phyloP scores from a whole-genome alignment of 768 basidiomycete genomes.

The Mycena latifolia region DNA sequence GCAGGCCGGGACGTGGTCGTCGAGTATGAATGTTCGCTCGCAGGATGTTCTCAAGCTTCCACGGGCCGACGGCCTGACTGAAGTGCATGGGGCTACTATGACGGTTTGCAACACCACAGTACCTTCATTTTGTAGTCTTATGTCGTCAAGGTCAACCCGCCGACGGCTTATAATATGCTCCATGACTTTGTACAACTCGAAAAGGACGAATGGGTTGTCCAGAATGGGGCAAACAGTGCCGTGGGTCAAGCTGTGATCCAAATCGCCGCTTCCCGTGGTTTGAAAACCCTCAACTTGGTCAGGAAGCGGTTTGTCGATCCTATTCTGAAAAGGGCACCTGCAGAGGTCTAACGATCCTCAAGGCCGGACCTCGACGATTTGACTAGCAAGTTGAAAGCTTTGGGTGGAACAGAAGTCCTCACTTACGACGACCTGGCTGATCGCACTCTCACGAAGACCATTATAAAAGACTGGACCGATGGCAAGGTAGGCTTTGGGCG shows the following conservation, averaged over 20 bases:
- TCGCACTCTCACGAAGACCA: conserved; percentile 61
- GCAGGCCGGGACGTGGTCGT: conserved; percentile 84
- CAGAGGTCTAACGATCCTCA: neutral
- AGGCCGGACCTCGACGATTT: conserved; percentile 69
- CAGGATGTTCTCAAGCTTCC: conserved; percentile 75
- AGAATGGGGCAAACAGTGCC: conserved; percentile 90
- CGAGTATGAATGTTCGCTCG: conserved; percentile 63
- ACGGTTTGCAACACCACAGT: conserved; percentile 58
- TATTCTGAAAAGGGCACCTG: neutral
- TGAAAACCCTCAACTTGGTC: conserved; percentile 87
- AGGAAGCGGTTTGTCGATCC: conserved; percentile 67
- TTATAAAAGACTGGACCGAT: conserved; percentile 71
- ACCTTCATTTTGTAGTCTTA: neutral
- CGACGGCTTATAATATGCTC: conserved; percentile 89
- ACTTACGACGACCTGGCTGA: conserved; percentile 83
- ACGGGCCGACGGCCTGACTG: conserved; percentile 56
- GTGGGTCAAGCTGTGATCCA: conserved; percentile 92
- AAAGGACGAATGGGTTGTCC: conserved; percentile 84
- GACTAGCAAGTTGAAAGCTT: conserved; percentile 60
- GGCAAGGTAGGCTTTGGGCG: conserved; percentile 60
- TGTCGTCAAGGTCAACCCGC: conserved; percentile 75
- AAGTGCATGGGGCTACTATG: conserved; percentile 80
- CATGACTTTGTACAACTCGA: conserved; percentile 73
- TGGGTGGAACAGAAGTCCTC: conserved; percentile 83
- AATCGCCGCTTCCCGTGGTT: conserved; percentile 76